A percentile compares a stretch with the other conserved stretches of the same genome.
Evolutionary conservation across 169 alveolate species (phyloP).

Genomic region (Plasmodium adleri): DNA sequence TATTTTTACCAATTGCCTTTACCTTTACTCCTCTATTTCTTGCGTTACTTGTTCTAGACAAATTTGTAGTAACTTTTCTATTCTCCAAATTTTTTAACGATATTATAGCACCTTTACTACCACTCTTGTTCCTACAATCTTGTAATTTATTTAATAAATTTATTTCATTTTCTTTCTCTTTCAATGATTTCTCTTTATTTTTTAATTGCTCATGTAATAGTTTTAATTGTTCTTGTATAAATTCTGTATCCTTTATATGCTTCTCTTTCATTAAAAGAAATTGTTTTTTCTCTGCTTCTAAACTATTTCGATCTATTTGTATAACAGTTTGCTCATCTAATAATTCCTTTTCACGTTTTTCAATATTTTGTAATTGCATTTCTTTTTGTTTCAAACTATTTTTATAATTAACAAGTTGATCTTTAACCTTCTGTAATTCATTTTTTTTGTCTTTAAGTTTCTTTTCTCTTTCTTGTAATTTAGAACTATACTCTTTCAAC

Average conservation of each 20-base stretch:
- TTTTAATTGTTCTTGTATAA: slow-evolving; percentile 71
- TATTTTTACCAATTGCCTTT: slow-evolving; percentile 60
- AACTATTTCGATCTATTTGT: slow-evolving; percentile 64
- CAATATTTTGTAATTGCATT: slow-evolving; percentile 58
- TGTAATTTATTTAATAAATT: slow-evolving; percentile 61
- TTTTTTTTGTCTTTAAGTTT: slow-evolving; percentile 63
- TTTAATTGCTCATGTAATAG: slow-evolving; percentile 68
- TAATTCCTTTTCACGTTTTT: slow-evolving; percentile 62
- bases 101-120: slow-evolving; percentile 71
- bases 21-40: slow-evolving; percentile 47
- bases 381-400: slow-evolving; percentile 70
- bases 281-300: slow-evolving; percentile 74
- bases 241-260: slow-evolving; percentile 70
- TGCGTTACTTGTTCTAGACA: slow-evolving; percentile 39
- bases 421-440: slow-evolving; percentile 71
- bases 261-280: slow-evolving; percentile 64
- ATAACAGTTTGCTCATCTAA: slow-evolving; percentile 69
- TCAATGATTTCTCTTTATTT: slow-evolving; percentile 66
- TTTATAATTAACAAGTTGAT: slow-evolving; percentile 63
- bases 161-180: slow-evolving; percentile 70
- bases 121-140: slow-evolving; percentile 55
- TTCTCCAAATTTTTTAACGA: slow-evolving; percentile 61
- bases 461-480: slow-evolving; percentile 71
- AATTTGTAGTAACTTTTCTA: slow-evolving; percentile 34
- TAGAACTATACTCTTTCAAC: slow-evolving; percentile 39